These are phyloP conservation scores for Aquilaria malaccensis DNA, from an alignment of 345 rosid genomes.

Conservation along the genomic window DNA sequence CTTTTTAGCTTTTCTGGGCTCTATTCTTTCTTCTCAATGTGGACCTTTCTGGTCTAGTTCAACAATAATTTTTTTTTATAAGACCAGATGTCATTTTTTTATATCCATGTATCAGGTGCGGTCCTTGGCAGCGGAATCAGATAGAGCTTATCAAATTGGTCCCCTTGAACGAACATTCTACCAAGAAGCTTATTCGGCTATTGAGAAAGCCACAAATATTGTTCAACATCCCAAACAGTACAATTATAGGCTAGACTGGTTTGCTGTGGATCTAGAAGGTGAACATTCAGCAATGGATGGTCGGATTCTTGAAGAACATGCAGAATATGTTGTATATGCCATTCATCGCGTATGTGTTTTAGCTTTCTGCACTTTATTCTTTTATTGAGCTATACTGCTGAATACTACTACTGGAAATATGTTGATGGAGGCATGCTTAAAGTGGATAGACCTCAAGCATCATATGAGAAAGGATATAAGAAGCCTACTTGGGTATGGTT, in stretches of 20 bases:
- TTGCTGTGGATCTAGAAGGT: constrained; percentile 98
- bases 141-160: constrained; percentile 87
- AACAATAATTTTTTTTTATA: no score
- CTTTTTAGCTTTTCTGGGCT: no score
- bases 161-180: constrained; percentile 72
- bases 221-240: constrained; percentile 53
- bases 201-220: constrained; percentile 43
- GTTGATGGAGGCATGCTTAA: constrained; percentile 2
- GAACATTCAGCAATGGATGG: constrained; percentile 99
- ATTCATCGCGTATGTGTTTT: constrained; percentile 71
- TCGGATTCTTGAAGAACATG: constrained; percentile 89
- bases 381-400: background rate
- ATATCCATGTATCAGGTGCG: constrained; percentile 50
- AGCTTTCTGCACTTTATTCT: constrained; percentile 17
- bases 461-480: background rate
- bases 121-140: constrained; percentile 92
- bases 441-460: background rate
- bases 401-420: background rate
- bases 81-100: no score
- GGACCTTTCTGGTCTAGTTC: no score
- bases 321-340: constrained; percentile 97
- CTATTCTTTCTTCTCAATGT: no score
- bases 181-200: constrained; percentile 48
- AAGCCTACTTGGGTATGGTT: no score
- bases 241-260: constrained; percentile 73